A percentile compares a stretch with the other conserved stretches of the same genome.
Conservation (phyloP, 2,329 filamentous ascomycete genomes). For the Alternaria triticina region DNA sequence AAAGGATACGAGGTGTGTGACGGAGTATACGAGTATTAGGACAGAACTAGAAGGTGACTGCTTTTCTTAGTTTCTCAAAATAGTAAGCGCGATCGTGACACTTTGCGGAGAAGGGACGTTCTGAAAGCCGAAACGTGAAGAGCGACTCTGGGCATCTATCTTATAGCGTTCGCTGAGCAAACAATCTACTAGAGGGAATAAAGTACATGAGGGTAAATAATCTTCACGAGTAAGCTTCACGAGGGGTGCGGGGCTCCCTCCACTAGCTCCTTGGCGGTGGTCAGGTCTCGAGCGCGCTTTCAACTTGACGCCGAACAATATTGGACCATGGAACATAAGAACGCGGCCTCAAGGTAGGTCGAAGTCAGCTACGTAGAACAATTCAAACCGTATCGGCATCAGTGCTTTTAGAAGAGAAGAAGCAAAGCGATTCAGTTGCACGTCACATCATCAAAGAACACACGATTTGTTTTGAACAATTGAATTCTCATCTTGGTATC, state of each 20-base stretch:
- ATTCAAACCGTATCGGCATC: background rate
- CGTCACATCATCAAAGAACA: background rate
- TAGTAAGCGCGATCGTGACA: background rate
- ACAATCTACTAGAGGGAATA: background rate
- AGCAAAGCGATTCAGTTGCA: background rate
- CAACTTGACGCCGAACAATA: background rate
- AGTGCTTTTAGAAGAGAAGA: accelerated
- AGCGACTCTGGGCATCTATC: background rate
- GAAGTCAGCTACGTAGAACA: background rate
- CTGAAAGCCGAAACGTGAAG: background rate
- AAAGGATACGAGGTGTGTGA: background rate
- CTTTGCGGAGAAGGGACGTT: background rate
- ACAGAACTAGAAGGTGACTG: background rate
- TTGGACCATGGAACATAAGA: background rate
- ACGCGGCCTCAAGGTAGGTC: background rate
- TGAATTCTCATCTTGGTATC: constrained; percentile 12
- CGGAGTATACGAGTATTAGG: background rate
- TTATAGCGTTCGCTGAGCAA: background rate
- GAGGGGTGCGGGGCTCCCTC: background rate
- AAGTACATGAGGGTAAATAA: background rate
- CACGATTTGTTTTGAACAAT: background rate
- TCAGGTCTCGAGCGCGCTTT: too few species aligned
- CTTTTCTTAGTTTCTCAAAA: background rate
- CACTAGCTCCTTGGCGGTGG: too few species aligned
- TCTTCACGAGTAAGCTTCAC: background rate